These are phyloP conservation scores for Karstenula rhodostoma DNA, from an alignment of 2,329 filamentous ascomycete species.

Conservation along the genomic window DNA sequence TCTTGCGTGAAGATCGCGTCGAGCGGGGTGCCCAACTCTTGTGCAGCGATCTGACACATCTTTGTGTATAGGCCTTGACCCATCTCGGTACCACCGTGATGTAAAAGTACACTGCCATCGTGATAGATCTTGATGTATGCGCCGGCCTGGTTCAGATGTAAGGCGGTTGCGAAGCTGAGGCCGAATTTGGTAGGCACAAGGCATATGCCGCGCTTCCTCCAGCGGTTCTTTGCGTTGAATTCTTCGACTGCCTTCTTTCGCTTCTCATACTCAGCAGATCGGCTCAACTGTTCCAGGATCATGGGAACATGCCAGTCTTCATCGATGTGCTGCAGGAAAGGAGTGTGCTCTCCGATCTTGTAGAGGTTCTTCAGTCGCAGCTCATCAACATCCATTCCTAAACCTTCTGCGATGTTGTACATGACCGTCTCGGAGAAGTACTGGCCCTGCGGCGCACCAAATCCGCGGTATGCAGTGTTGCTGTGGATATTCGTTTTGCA, in stretches of 20 bases:
- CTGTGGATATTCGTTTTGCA: conserved; percentile 97
- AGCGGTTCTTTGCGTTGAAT: conserved; percentile 85
- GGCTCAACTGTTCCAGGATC: conserved; percentile 84
- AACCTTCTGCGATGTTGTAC: conserved; percentile 84
- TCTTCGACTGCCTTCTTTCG: conserved; percentile 73
- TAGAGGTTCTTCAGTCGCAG: conserved; percentile 89
- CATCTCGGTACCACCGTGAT: conserved; percentile 97
- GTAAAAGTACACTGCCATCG: conserved; percentile 88
- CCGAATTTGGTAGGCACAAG: conserved; percentile 95
- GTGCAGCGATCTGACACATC: conserved; percentile 92
- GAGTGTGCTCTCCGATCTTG: conserved; percentile 75
- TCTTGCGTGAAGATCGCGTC: conserved; percentile 87
- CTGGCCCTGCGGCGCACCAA: conserved; percentile 93
- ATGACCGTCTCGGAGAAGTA: conserved; percentile 91
- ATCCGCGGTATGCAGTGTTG: conserved; percentile 94
- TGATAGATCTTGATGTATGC: conserved; percentile 95
- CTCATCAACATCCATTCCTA: conserved; percentile 83
- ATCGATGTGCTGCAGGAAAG: conserved; percentile 86
- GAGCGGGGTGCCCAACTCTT: conserved; percentile 84
- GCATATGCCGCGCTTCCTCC: conserved; percentile 88
- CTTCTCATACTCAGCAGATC: conserved; percentile 74
- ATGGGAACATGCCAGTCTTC: conserved; percentile 90
- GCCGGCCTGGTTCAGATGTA: conserved; percentile 94
- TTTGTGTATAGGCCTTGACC: conserved; percentile 96
- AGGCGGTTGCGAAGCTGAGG: conserved; percentile 86